A percentile compares a stretch with the other conserved stretches of the same genome.
Evolutionary conservation across 768 basidiomycete species (phyloP).

Genomic region (Thelephora ganbajun): DNA sequence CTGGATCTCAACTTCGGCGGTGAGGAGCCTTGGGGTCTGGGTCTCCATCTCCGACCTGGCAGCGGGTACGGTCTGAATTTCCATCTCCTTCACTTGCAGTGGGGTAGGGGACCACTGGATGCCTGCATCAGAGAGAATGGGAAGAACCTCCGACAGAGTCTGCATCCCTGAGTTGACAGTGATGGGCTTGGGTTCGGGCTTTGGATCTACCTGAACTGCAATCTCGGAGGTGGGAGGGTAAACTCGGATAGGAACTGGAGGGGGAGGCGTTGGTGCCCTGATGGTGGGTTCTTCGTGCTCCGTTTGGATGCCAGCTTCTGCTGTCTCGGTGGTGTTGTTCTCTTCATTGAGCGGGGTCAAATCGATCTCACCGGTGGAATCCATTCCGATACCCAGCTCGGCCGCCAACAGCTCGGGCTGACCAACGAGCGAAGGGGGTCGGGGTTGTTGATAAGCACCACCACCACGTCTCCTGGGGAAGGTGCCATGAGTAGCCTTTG

Average conservation of each 20-base stretch:
- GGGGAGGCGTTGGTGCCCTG: constrained; percentile 9
- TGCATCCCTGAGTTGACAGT: constrained; percentile 18
- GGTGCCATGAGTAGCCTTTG: constrained; percentile 32
- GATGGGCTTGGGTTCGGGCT: constrained; percentile 8
- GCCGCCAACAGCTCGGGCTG: constrained; percentile 60
- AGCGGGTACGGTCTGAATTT: constrained; percentile 9
- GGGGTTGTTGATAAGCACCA: constrained; percentile 52
- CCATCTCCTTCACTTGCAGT: constrained; percentile 9
- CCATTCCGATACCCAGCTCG: constrained; percentile 37
- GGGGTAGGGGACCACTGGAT: constrained; percentile 25
- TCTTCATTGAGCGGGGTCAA: constrained; percentile 17
- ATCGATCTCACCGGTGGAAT: constrained; percentile 19
- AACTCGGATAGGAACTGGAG: constrained; percentile 14
- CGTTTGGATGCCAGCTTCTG: constrained; percentile 56
- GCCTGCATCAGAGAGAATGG: constrained; percentile 29
- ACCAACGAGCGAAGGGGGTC: constrained; percentile 58
- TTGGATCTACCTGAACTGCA: constrained; percentile 21
- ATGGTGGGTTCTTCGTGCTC: constrained; percentile 32
- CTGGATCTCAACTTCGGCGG: constrained; percentile 4
- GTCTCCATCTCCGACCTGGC: constrained; percentile 7
- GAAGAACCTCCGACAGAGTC: constrained; percentile 14
- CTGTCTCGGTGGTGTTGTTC: constrained; percentile 25
- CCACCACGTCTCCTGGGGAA: constrained; percentile 50
- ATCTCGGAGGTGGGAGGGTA: constrained; percentile 18
- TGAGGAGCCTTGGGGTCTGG: constrained; percentile 4